phyloP scores from a whole-genome alignment of 495 filamentous ascomycete genomes.

The Xanthoparmelia taractica region DNA sequence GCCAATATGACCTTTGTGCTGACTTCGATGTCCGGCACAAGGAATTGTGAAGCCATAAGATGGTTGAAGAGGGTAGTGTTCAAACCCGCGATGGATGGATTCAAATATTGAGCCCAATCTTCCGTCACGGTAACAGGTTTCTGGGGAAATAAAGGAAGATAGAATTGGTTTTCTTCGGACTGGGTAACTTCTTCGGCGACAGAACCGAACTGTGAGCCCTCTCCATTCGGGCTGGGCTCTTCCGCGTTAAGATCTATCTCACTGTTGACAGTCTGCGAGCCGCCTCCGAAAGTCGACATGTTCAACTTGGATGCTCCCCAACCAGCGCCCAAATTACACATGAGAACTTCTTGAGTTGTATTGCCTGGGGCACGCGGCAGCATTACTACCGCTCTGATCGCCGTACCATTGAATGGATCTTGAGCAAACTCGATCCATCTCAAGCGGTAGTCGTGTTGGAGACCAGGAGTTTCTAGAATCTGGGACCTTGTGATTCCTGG shows the following conservation, averaged over 20 bases:
- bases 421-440: slow-evolving; percentile 18
- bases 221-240: too few relatives aligned
- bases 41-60: not conserved
- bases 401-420: slow-evolving; percentile 14
- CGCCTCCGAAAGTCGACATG: not conserved
- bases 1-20: not conserved
- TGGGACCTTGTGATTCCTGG: slow-evolving; percentile 12
- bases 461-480: slow-evolving; percentile 10
- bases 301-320: slow-evolving; percentile 18
- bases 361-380: slow-evolving; percentile 1
- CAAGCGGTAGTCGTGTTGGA: slow-evolving; percentile 11
- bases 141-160: not conserved
- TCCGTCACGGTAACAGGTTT: not conserved
- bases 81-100: not conserved
- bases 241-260: not conserved
- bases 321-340: slow-evolving; percentile 17
- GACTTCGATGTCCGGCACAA: not conserved
- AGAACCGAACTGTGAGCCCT: not conserved
- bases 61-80: not conserved
- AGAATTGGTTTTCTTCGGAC: not conserved
- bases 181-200: not conserved
- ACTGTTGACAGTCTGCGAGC: not conserved
- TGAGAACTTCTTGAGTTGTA: slow-evolving; percentile 6
- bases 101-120: not conserved
- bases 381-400: slow-evolving; percentile 17